Base-by-base conservation (phyloP, 768 basidiomycete genomes). In the Leccinum uliginosum region DNA sequence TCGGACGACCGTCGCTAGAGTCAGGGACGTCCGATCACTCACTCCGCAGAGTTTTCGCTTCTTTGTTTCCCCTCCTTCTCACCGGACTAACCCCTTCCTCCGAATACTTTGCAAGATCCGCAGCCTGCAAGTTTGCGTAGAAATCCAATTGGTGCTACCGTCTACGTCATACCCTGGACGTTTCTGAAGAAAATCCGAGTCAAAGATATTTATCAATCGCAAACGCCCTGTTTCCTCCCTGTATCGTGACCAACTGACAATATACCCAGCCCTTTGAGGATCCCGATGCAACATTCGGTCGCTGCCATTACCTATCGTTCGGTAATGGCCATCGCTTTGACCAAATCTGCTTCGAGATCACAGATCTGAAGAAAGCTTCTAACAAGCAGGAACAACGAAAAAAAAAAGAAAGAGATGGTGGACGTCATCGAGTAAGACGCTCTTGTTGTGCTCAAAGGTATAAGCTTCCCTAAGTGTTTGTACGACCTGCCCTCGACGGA, bases 321-420 rank as follows among this genome's bases (percentile, higher is more conserved):
- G 14, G 80, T 86, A 7, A 99, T 62, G 83, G 83, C 10, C 87
- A 89, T 62, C 93, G 95, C 44, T 92, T 98, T 66, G 88, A 95
- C 65, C 83, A 80, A 58, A 82, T 98, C 23, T 27, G 27, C 27
- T 27, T 89, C 83, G 69, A 92, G 65, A 98, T 99, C 59, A 95
- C 90, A 2, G 93, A 93, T 52, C 73, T 98, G 62, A 96, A 98
- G 79, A 98, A 97, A 73, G 91, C 93, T 57, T 93, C 93, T 45
- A 95, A 93, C 71, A 99, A 98, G 75, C 84, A 92, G 30, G 97
- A 98, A 69, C 93, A 93, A 57, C 95, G 98, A 73, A 91, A 92
- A 80, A 97, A 95, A 71, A 73, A 91, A 92, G 80, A 97, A 95
- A 71, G 95, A 97, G 71, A 87, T 98, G 85, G 96, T 95, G 2